Evolutionary conservation across 169 alveolate genomes (phyloP).

Genomic region (Eimeria acervulina): DNA sequence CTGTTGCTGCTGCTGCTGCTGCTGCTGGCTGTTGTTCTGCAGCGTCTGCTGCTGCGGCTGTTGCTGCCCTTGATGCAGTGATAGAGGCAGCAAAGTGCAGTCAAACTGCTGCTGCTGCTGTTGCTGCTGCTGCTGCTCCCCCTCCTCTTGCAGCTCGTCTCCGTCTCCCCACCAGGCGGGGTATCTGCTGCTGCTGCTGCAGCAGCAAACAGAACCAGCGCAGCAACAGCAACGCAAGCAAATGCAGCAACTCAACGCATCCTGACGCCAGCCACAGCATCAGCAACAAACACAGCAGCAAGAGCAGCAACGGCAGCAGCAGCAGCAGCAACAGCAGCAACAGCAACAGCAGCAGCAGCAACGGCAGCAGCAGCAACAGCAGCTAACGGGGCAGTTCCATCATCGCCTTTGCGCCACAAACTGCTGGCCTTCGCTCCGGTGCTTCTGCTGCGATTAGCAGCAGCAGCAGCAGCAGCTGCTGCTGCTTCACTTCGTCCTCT

Average conservation of each 20-base stretch:
- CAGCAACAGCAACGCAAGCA: background rate
- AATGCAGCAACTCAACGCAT: background rate
- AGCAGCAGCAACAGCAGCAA: background rate
- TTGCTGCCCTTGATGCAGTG: background rate
- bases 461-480: slow-evolving; percentile 16
- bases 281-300: slow-evolving; percentile 11
- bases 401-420: slow-evolving; percentile 30
- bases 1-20: background rate
- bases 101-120: too few species aligned
- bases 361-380: slow-evolving; percentile 24
- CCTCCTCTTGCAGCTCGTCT: slow-evolving; percentile 49
- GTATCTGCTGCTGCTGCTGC: slow-evolving; percentile 25
- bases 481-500: slow-evolving; percentile 37
- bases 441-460: slow-evolving; percentile 47
- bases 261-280: background rate
- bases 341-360: slow-evolving; percentile 16
- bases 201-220: background rate
- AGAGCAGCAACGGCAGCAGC: slow-evolving; percentile 19
- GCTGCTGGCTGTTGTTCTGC: background rate
- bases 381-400: background rate
- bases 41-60: background rate
- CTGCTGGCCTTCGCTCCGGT: slow-evolving; percentile 37
- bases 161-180: slow-evolving; percentile 50
- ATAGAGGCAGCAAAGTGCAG: too few species aligned
- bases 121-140: background rate